Base-by-base conservation (phyloP, 495 filamentous ascomycete species). In the Staphylotrichum longicolle region DNA sequence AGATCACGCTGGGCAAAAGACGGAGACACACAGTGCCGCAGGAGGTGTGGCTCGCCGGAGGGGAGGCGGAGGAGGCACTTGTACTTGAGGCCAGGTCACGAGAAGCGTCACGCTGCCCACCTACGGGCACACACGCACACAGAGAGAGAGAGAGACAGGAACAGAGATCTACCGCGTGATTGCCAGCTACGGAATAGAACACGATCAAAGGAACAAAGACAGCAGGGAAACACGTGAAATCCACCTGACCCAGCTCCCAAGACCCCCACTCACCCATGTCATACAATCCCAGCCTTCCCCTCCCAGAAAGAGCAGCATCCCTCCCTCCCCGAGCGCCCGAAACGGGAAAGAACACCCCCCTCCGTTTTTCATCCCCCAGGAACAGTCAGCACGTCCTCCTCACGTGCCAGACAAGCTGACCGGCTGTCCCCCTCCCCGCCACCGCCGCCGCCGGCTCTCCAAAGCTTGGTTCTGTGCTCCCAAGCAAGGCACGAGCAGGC, bases 261-360 rank as follows among this genome's bases (percentile, higher is more conserved):
- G 10, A 49, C 6, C 9, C 14, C 45, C 56, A 57, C 42, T 30
- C 42, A 47, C 33, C 34, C 51, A 27, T 53, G 34, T 57, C 55
- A 34, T 49, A 58, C 55, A 49, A 9, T n/a, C 39, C 20, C 52
- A 9, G 27, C 54, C 54, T 15, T 14, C 41, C 54, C 42, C 40
- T 30, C 15, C 54, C 9, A 4, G 35, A 37, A 37, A 46, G 41
- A 57, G 42, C 30, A 56, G 41, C 32, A 32, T 32, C 15, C 54
- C 20, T 27, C 20, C 5, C 47, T 54, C 54, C 61, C 67, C 58
- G 51, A 35, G 49, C 9, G 59, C 69, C 69, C 68, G 54, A 45
- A 64, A 74, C 72, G 59, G 61, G 72, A 69, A 69, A 67, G 70
- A 39, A 6, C 37, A 39, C 55, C 14, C 39, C 27, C 54, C 15